Percentiles rank a stretch among this genome's conserved stretches.
Conservation (phyloP, 495 filamentous ascomycete species). For the Haplographium delicatum region DNA sequence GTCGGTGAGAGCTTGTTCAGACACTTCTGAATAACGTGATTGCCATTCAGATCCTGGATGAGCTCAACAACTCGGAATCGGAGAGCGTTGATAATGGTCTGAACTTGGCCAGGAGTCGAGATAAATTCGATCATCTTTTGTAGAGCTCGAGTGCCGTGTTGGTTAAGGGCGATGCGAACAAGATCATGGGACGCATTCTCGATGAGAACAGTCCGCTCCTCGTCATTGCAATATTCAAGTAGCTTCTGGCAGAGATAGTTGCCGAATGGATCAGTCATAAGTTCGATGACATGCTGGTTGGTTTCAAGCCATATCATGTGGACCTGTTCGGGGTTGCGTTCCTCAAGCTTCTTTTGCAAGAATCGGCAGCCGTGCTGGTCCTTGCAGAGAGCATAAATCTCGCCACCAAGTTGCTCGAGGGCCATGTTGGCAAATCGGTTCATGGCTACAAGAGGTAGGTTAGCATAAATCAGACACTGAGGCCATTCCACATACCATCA, state of each 20-base stretch:
- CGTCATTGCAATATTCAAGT: constrained; percentile 85
- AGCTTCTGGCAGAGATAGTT: constrained; percentile 98
- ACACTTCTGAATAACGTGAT: constrained; percentile 98
- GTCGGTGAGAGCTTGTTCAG: constrained; percentile 79
- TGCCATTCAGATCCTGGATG: constrained; percentile 95
- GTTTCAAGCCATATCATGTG: constrained; percentile 92
- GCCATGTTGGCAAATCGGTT: constrained; percentile 71
- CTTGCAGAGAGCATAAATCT: constrained; percentile 85
- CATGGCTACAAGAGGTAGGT: constrained; percentile 38
- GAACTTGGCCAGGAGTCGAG: constrained; percentile 67
- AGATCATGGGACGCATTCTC: constrained; percentile 80
- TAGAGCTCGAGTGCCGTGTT: constrained; percentile 90
- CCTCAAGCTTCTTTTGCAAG: constrained; percentile 95
- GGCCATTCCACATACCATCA: constrained; percentile 41
- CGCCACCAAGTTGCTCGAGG: constrained; percentile 71
- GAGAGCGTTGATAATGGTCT: constrained; percentile 76
- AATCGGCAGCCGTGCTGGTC: constrained; percentile 97
- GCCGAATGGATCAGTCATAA: constrained; percentile 98
- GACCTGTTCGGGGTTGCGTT: constrained; percentile 73
- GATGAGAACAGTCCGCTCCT: constrained; percentile 88
- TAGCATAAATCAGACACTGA: neutral
- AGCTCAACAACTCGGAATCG: constrained; percentile 76
- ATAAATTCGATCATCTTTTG: constrained; percentile 99
- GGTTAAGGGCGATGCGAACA: constrained; percentile 88
- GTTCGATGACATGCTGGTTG: constrained; percentile 83